Percentiles rank a stretch among this genome's conserved stretches.
Conservation (phyloP, 1,284 basidiomycete species). For the Trichosporon faecale region DNA sequence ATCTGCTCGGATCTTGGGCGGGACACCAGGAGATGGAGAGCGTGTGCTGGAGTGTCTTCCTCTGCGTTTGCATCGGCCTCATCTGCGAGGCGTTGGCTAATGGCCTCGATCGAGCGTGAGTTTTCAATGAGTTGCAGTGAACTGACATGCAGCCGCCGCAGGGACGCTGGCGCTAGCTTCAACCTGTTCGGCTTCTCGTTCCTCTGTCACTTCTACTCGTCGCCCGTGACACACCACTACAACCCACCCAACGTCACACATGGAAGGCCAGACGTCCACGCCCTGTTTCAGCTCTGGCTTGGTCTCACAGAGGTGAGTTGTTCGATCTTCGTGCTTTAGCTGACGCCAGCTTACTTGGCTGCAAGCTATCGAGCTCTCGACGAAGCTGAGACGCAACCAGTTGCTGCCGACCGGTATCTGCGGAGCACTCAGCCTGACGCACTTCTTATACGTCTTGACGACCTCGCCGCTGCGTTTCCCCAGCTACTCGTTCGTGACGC, state of each 20-base stretch:
- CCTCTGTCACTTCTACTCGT: slow-evolving; percentile 50
- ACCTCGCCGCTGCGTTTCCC: slow-evolving; percentile 45
- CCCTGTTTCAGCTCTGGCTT: slow-evolving; percentile 49
- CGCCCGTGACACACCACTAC: slow-evolving; percentile 47
- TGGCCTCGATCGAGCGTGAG: slow-evolving; percentile 44
- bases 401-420: slow-evolving; percentile 49
- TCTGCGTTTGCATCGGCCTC: slow-evolving; percentile 44
- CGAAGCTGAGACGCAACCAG: slow-evolving; percentile 33
- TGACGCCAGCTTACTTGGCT: slow-evolving; percentile 43
- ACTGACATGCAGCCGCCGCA: slow-evolving; percentile 29
- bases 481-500: slow-evolving; percentile 49
- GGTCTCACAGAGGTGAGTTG: slow-evolving; percentile 43
- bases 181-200: slow-evolving; percentile 50
- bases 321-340: not conserved
- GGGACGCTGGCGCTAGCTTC: slow-evolving; percentile 45
- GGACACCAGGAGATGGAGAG: slow-evolving; percentile 43
- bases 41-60: slow-evolving; percentile 49
- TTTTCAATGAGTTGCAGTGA: not conserved
- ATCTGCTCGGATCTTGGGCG: slow-evolving; percentile 35
- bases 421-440: slow-evolving; percentile 40
- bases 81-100: slow-evolving; percentile 42
- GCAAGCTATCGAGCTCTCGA: slow-evolving; percentile 44
- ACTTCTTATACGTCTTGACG: slow-evolving; percentile 44
- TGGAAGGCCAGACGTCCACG: slow-evolving; percentile 47
- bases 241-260: slow-evolving; percentile 30